Conservation (phyloP, 1,284 basidiomycete species). For the Spongispora temasekensis region DNA sequence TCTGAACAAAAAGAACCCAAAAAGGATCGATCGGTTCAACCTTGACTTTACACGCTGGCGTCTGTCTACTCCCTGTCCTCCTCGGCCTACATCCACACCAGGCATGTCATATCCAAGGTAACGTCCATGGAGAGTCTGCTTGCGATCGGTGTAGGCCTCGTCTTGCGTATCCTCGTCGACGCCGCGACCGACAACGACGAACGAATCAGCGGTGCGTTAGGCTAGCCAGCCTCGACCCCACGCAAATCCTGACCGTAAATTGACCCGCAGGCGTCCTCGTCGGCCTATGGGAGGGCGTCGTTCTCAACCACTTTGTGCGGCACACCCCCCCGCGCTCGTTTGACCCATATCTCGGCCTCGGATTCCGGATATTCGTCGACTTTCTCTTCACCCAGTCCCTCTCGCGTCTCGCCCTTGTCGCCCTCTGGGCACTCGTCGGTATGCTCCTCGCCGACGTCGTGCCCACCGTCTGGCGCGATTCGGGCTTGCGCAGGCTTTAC, state of each 20-base stretch:
- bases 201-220: conserved; percentile 37
- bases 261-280: conserved; percentile 53
- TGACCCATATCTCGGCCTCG: conserved; percentile 66
- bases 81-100: conserved; percentile 35
- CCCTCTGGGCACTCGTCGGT: conserved; percentile 68
- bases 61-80: conserved; percentile 41
- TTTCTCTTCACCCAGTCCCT: conserved; percentile 63
- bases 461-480: conserved; percentile 59
- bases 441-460: conserved; percentile 68
- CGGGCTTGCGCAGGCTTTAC: conserved; percentile 56
- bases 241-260: conserved; percentile 3
- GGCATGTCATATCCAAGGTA: conserved; percentile 36
- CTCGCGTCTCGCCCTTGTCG: conserved; percentile 53
- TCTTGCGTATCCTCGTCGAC: conserved; percentile 50
- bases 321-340: conserved; percentile 53
- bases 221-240: neutral
- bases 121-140: conserved; percentile 55
- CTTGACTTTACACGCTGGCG: conserved; percentile 39
- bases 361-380: conserved; percentile 66
- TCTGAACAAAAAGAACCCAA: neutral
- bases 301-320: conserved; percentile 67
- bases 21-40: too few relatives aligned
- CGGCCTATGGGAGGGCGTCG: conserved; percentile 74
- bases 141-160: conserved; percentile 54
- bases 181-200: conserved; percentile 49